A percentile compares a stretch with the other conserved stretches of the same genome.
Evolutionary conservation across 108 stramenopile genomes (phyloP).

Genomic region (Tribonema minus): DNA sequence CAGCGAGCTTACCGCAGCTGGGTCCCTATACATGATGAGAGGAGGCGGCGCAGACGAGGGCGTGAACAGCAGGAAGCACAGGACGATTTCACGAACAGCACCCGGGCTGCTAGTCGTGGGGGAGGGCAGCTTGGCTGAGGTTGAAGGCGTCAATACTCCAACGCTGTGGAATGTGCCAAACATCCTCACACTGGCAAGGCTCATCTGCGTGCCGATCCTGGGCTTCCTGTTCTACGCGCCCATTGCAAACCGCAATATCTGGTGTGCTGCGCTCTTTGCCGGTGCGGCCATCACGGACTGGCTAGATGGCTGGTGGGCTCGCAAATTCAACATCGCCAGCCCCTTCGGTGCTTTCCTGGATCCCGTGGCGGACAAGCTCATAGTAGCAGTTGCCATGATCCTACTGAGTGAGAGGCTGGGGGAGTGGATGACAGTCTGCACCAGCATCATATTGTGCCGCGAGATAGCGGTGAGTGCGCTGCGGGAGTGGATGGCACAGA

Average conservation of each 20-base stretch:
- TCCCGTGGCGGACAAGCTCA: slow-evolving; percentile 94
- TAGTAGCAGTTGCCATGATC: slow-evolving; percentile 82
- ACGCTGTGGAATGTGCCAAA: slow-evolving; percentile 43
- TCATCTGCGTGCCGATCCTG: background rate
- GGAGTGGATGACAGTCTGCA: slow-evolving; percentile 67
- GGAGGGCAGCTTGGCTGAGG: background rate
- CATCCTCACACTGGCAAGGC: slow-evolving; percentile 25
- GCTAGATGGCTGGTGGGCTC: slow-evolving; percentile 81
- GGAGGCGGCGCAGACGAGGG: background rate
- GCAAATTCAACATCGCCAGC: slow-evolving; percentile 67
- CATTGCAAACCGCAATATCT: slow-evolving; percentile 19
- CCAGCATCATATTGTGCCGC: slow-evolving; percentile 75
- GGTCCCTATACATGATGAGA: background rate
- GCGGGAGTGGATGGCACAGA: slow-evolving; percentile 88
- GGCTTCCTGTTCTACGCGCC: slow-evolving; percentile 2
- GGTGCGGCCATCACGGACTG: slow-evolving; percentile 70
- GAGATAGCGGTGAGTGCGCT: slow-evolving; percentile 74
- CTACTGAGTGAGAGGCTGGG: slow-evolving; percentile 69
- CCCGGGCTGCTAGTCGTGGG: slow-evolving; percentile 5
- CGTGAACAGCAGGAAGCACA: background rate
- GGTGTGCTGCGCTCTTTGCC: slow-evolving; percentile 35
- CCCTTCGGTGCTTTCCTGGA: slow-evolving; percentile 91
- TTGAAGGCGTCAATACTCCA: background rate
- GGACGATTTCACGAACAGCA: background rate
- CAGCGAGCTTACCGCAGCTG: background rate